phyloP scores from a whole-genome alignment of 1,284 basidiomycete species.

The Hortiboletus rubellus region DNA sequence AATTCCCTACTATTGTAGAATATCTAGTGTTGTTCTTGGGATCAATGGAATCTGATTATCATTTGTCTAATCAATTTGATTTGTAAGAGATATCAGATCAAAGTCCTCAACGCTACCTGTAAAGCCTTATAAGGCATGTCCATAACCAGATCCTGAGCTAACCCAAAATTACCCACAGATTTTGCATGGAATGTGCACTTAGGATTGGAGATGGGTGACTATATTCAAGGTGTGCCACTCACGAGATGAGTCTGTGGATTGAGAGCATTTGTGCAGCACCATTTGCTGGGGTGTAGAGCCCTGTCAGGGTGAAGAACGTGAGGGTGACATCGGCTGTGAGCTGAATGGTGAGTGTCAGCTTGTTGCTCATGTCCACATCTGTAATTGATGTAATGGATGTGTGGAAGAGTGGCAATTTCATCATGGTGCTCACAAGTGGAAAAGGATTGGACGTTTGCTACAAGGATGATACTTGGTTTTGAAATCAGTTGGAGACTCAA shows the following conservation, averaged over 20 bases:
- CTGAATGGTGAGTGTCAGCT: constrained; percentile 68
- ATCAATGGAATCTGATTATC: too few species aligned
- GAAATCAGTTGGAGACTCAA: background rate
- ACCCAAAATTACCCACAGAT: too few species aligned
- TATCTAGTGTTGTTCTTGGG: too few species aligned
- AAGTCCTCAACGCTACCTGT: too few species aligned
- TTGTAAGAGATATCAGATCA: too few species aligned
- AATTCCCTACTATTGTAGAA: too few species aligned
- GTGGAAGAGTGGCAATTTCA: constrained; percentile 82
- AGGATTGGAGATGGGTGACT: too few species aligned
- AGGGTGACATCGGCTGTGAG: constrained; percentile 72
- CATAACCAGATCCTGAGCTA: too few species aligned
- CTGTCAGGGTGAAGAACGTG: constrained; percentile 79
- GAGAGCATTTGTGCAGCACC: constrained; percentile 58
- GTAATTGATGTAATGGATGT: constrained; percentile 59
- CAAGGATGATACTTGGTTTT: constrained; percentile 14
- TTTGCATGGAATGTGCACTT: too few species aligned
- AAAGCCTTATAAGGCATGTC: too few species aligned
- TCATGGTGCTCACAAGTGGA: constrained; percentile 70
- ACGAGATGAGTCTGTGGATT: constrained; percentile 65
- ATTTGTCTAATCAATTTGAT: too few species aligned
- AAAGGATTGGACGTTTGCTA: background rate
- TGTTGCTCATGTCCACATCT: constrained; percentile 32
- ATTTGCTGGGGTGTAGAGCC: constrained; percentile 86
- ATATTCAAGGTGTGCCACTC: constrained; percentile 58